Evolutionary conservation across 768 basidiomycete genomes (phyloP).

Genomic region (Lentinula lateritia): DNA sequence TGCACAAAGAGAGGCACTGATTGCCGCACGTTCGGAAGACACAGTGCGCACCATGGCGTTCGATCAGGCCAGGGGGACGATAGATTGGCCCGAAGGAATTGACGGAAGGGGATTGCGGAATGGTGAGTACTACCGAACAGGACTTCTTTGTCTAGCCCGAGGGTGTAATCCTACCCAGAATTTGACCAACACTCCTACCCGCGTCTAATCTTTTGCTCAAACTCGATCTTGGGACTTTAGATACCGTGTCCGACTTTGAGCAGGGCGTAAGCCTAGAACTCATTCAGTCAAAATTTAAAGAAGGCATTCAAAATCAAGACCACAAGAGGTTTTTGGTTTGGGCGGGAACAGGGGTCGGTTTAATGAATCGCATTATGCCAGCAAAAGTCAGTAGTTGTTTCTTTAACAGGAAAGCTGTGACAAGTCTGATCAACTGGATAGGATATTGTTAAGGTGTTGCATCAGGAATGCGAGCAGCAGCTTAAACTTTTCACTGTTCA

Average conservation of each 20-base stretch:
- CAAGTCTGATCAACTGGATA: neutral
- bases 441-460: conserved; percentile 4
- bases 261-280: conserved; percentile 36
- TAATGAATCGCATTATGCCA: conserved; percentile 40
- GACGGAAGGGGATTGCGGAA: conserved; percentile 61
- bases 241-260: conserved; percentile 53
- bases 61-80: conserved; percentile 48
- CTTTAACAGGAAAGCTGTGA: conserved; percentile 10
- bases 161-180: neutral
- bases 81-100: conserved; percentile 56
- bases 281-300: conserved; percentile 38
- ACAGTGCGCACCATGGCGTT: conserved; percentile 61
- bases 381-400: conserved; percentile 26
- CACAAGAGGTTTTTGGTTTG: conserved; percentile 52
- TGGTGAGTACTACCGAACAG: conserved; percentile 22
- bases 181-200: no score
- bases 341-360: conserved; percentile 63
- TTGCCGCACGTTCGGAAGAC: conserved; percentile 35
- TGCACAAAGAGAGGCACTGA: conserved; percentile 46
- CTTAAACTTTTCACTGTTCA: neutral
- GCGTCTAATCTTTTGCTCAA: neutral
- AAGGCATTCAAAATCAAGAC: conserved; percentile 41
- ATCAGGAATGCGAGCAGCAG: neutral
- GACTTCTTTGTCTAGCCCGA: neutral
- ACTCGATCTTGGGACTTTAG: conserved; percentile 17